Percentiles rank a stretch among this genome's conserved stretches.
Evolutionary conservation across 108 stramenopile species (phyloP).

Genomic region (Cyclotella atomus): DNA sequence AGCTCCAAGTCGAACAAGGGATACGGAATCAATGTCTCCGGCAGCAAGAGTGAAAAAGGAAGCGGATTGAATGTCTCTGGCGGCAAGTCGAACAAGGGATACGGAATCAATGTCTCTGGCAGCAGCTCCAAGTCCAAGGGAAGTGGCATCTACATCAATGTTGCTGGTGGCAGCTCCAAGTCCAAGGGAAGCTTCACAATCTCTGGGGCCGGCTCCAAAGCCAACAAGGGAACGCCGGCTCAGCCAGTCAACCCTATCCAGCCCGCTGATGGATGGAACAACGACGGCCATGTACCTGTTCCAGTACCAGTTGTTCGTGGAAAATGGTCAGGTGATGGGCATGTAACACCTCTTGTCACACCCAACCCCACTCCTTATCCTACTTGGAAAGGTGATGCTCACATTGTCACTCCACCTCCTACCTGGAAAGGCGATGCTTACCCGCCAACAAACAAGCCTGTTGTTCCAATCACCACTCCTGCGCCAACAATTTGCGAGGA

Average conservation of each 20-base stretch:
- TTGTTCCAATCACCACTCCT: conserved; percentile 12
- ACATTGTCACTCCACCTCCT: too few relatives aligned
- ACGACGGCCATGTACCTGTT: conserved; percentile 1
- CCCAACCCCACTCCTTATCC: neutral
- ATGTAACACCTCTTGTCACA: neutral
- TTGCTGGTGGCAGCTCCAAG: neutral
- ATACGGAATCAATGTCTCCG: neutral
- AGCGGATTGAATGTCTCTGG: neutral
- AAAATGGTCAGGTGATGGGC: conserved; percentile 17
- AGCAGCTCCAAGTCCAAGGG: neutral
- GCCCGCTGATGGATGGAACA: neutral
- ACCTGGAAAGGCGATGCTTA: conserved; percentile 8
- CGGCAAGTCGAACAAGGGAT: neutral
- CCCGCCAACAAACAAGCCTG: too few relatives aligned
- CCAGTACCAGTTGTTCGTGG: neutral
- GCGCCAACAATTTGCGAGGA: conserved; percentile 18
- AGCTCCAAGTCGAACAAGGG: neutral
- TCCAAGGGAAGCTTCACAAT: too few relatives aligned
- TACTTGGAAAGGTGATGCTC: conserved; percentile 14
- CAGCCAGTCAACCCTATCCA: conserved; percentile 1
- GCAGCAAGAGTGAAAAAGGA: neutral
- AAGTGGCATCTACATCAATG: neutral
- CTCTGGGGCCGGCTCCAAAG: neutral
- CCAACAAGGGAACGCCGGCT: neutral
- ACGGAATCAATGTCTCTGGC: neutral